A percentile compares a stretch with the other conserved stretches of the same genome.
Conservation (phyloP, 257 asterid species). For the Cynanchum wilfordii region DNA sequence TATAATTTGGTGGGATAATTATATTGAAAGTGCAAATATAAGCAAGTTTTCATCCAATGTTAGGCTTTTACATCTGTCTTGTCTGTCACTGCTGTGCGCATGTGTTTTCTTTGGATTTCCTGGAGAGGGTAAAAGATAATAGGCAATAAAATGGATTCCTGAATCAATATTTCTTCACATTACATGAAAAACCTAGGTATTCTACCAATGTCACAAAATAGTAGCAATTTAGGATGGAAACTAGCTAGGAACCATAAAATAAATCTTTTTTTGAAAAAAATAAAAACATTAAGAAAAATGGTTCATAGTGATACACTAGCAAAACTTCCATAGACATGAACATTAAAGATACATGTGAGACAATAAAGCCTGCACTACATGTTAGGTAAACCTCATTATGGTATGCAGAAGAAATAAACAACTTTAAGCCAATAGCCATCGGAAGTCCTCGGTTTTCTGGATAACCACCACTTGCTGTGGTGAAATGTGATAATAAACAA, state of each 20-base stretch:
- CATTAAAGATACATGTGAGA: background rate
- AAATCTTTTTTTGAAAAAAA: too few relatives aligned
- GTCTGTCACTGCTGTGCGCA: background rate
- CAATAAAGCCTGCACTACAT: slow-evolving; percentile 1
- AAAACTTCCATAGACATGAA: background rate
- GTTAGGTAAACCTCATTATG: background rate
- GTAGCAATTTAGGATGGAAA: background rate
- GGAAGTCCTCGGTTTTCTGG: too few relatives aligned
- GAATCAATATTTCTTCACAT: background rate
- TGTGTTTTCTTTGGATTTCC: background rate
- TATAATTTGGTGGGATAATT: background rate
- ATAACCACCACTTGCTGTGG: too few relatives aligned
- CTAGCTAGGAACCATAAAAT: background rate
- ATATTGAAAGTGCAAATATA: background rate
- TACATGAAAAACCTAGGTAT: background rate
- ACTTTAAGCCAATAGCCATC: too few relatives aligned
- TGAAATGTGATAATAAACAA: background rate
- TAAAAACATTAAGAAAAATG: too few relatives aligned
- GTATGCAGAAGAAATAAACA: background rate
- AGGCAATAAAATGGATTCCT: background rate
- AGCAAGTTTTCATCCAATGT: background rate
- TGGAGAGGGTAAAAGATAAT: background rate
- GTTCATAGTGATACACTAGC: background rate
- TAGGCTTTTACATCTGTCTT: background rate
- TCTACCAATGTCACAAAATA: background rate